phyloP scores from a whole-genome alignment of 768 basidiomycete genomes.

The Multifurca ochricompacta region DNA sequence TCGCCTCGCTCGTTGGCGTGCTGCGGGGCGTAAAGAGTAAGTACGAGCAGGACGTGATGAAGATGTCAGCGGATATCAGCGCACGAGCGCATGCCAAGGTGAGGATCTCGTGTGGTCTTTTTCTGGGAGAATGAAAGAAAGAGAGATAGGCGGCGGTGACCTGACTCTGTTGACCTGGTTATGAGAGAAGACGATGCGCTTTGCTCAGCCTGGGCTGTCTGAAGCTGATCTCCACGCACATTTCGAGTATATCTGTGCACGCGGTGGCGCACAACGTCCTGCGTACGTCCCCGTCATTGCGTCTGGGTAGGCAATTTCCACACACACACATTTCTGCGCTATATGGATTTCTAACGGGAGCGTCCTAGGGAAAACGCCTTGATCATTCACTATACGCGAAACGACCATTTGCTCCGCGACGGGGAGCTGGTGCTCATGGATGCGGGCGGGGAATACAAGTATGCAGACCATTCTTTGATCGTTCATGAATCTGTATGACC shows the following conservation, averaged over 20 bases:
- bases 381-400: slow-evolving; percentile 91
- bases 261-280: slow-evolving; percentile 72
- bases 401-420: slow-evolving; percentile 65
- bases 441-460: slow-evolving; percentile 92
- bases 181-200: slow-evolving; percentile 68
- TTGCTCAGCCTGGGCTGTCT: slow-evolving; percentile 46
- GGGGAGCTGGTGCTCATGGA: slow-evolving; percentile 82
- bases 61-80: slow-evolving; percentile 81
- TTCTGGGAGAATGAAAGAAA: too few relatives aligned
- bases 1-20: slow-evolving; percentile 63
- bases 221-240: slow-evolving; percentile 67
- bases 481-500: too few relatives aligned
- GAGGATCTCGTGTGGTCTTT: too few relatives aligned
- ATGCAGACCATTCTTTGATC: too few relatives aligned
- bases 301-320: slow-evolving; percentile 55
- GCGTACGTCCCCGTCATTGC: slow-evolving; percentile 99
- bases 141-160: too few relatives aligned
- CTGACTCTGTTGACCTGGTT: not conserved
- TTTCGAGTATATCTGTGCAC: slow-evolving; percentile 82
- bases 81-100: slow-evolving; percentile 80
- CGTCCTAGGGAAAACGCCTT: slow-evolving; percentile 70
- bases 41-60: slow-evolving; percentile 74
- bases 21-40: slow-evolving; percentile 74
- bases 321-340: not conserved
- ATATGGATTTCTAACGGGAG: not conserved